These are phyloP conservation scores for Castanea mollissima DNA, from an alignment of 306 rosid species.

Conservation along the genomic window DNA sequence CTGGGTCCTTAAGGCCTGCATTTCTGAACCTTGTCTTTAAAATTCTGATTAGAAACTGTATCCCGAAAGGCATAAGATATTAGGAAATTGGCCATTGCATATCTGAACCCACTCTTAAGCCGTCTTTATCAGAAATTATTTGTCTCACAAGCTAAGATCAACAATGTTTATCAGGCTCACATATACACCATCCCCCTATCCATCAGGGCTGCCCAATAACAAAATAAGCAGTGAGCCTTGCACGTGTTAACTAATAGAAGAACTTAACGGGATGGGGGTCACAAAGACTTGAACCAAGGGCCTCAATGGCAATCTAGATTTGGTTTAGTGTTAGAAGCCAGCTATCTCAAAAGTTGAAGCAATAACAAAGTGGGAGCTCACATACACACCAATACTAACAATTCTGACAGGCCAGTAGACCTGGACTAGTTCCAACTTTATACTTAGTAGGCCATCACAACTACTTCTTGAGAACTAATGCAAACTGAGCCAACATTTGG, in stretches of 20 bases:
- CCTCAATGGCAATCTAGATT: neutral
- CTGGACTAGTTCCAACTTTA: neutral
- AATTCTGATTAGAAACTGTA: neutral
- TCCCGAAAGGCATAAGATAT: neutral
- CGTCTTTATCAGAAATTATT: neutral
- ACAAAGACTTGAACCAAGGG: neutral
- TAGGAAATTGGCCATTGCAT: neutral
- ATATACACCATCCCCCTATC: neutral
- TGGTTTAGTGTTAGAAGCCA: neutral
- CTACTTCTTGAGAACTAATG: conserved; percentile 1
- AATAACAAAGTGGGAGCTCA: neutral
- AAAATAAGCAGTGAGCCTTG: neutral
- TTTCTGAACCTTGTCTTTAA: neutral
- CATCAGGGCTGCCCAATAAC: neutral
- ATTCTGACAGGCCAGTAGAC: neutral
- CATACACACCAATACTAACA: neutral
- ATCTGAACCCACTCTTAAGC: neutral
- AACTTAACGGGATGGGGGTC: neutral
- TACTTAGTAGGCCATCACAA: neutral
- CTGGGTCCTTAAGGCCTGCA: neutral
- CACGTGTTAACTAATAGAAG: neutral
- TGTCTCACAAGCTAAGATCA: neutral
- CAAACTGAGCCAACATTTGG: neutral
- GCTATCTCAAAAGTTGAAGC: neutral
- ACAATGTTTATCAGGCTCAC: neutral